Conservation (phyloP, 345 rosid genomes). For the Melaleuca quinquenervia region DNA sequence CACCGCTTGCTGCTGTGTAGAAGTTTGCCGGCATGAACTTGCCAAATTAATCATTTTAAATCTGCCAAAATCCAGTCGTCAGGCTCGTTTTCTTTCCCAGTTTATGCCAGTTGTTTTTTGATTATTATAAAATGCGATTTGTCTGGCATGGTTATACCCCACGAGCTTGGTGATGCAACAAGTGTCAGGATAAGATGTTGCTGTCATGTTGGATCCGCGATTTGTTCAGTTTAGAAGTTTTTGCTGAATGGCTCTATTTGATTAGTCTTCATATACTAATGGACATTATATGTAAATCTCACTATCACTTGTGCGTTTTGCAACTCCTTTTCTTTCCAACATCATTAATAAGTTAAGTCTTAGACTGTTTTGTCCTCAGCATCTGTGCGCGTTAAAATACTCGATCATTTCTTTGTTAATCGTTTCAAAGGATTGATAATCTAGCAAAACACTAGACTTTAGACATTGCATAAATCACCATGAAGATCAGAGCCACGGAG, state of each 20-base stretch:
- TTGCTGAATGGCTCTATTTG: background rate
- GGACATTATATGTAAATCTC: background rate
- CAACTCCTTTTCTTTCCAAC: background rate
- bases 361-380: background rate
- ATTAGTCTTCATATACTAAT: background rate
- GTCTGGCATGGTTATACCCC: background rate
- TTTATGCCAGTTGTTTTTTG: background rate
- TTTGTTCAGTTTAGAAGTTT: background rate
- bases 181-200: background rate
- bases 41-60: background rate
- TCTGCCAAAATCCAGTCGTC: background rate
- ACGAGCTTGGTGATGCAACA: background rate
- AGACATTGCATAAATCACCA: background rate
- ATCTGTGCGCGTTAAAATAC: background rate
- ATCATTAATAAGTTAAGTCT: background rate
- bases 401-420: background rate
- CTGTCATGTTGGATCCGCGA: background rate
- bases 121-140: background rate
- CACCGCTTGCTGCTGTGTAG: background rate
- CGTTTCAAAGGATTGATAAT: background rate
- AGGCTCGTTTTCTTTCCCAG: background rate
- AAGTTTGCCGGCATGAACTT: background rate
- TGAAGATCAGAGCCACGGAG: background rate
- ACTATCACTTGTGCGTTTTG: background rate
- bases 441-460: background rate